Evolutionary conservation across 345 rosid species (phyloP), one percentile per base, ranked within the genome.

Genomic region (Adansonia digitata): DNA sequence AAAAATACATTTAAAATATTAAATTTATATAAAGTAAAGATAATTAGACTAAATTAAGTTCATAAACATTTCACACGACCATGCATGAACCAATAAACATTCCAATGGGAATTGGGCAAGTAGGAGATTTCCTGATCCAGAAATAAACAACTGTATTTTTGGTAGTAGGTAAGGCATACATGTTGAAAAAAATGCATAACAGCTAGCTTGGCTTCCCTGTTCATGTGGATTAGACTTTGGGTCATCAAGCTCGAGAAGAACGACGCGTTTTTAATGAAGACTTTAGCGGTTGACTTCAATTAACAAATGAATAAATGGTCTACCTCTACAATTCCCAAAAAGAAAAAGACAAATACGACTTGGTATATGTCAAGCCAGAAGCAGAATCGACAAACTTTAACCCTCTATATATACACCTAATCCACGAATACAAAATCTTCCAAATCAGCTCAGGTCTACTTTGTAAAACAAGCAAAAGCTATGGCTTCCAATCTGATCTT

Each of bases 41-140:
- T 31, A 31, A 31, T 55, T 55, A 55, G 14, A 31, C 60, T 55
- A 37, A 1, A 17, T n/a, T n/a, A 49, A 17, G 8, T 3, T 53
- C 14, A 9, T 55, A 24, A 55, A 55, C 5, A 55, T 55, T 55
- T 55, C 6, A 55, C 31, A 10, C 27, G 24, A 51, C 12, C 57
- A 24, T 22, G 56, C 56, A 56, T 24, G 17, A 15, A 24, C 5
- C 62, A 18, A 11, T 42, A 15, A 43, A 45, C 24, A 14, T 15
- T 67, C 71, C 71, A 45, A 67, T 24, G 12, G 31, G 71, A 67
- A 43, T 45, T 67, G 45, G 55, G 71, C 37, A 67, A 45, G 8
- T 18, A 46, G 39, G 24, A 45, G 2, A 67, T 26, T 43, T 42
- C 11, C 51, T 2, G 37, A 5, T 8, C 18, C 34, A 12, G 2